Conservation (phyloP, 2,329 filamentous ascomycete species). For the Alternaria ventricosa region DNA sequence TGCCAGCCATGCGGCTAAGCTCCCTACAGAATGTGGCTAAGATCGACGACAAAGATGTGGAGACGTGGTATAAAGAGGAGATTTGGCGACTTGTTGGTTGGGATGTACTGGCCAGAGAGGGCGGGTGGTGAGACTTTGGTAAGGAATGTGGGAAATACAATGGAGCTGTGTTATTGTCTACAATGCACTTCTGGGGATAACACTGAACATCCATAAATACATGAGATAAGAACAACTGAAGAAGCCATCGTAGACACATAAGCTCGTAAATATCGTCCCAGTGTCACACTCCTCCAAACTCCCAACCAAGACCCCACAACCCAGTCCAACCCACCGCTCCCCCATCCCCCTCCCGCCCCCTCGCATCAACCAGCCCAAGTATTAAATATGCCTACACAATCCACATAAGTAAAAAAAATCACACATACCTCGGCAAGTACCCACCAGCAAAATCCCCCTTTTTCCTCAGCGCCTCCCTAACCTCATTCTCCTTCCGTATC, state of each 20-base stretch:
- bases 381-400: not conserved
- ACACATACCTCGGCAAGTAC: not conserved
- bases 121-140: slow-evolving; percentile 17
- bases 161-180: too few relatives aligned
- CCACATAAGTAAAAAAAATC: not conserved
- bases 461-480: not conserved
- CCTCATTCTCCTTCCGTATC: not conserved
- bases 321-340: not conserved
- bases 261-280: not conserved
- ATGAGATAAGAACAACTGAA: not conserved
- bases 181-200: not conserved
- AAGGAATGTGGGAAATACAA: not conserved
- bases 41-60: slow-evolving; percentile 49
- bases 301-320: not conserved
- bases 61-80: slow-evolving; percentile 63
- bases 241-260: not conserved
- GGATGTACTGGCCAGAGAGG: slow-evolving; percentile 54
- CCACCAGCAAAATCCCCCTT: not conserved
- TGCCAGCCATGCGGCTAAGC: slow-evolving; percentile 20
- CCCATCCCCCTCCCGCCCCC: too few relatives aligned
- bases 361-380: not conserved
- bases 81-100: slow-evolving; percentile 66
- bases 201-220: not conserved
- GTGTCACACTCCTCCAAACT: not conserved
- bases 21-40: slow-evolving; percentile 42